These are phyloP conservation scores for Lophiotrema nucula DNA, from an alignment of 495 filamentous ascomycete genomes.

Conservation along the genomic window DNA sequence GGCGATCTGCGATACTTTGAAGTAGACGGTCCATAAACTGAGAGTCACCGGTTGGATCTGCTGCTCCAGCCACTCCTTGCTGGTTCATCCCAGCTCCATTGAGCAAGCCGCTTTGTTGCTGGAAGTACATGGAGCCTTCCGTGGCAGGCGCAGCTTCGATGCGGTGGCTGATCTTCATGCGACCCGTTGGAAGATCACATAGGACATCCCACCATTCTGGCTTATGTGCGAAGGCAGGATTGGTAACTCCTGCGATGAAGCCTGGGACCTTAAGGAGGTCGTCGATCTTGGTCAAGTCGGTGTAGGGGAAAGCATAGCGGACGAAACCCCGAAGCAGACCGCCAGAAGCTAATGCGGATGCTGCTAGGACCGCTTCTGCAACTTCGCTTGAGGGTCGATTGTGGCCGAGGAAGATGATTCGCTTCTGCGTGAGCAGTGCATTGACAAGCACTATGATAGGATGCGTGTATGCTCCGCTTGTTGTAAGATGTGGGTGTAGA, in stretches of 20 bases:
- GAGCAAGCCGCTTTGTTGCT: conserved; percentile 54
- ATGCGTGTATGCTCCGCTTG: conserved; percentile 75
- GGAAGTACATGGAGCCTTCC: conserved; percentile 79
- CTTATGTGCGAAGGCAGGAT: conserved; percentile 91
- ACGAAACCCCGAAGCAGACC: conserved; percentile 93
- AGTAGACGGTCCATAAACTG: conserved; percentile 86
- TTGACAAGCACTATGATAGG: conserved; percentile 76
- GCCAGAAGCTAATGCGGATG: conserved; percentile 91
- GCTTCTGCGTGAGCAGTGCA: conserved; percentile 90
- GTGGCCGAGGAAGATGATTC: conserved; percentile 92
- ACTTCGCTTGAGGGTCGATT: conserved; percentile 92
- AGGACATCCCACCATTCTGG: conserved; percentile 98
- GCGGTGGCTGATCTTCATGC: conserved; percentile 86
- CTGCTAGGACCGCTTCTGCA: conserved; percentile 89
- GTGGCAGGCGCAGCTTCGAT: conserved; percentile 76
- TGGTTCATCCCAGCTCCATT: conserved; percentile 20
- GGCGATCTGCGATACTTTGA: conserved; percentile 75
- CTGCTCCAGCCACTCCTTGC: conserved; percentile 33
- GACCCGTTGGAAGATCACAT: conserved; percentile 86
- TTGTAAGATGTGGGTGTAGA: conserved; percentile 89
- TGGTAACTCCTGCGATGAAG: conserved; percentile 97
- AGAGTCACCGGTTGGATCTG: conserved; percentile 81
- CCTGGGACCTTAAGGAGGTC: conserved; percentile 93
- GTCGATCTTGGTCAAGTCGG: conserved; percentile 95
- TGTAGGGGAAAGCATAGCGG: conserved; percentile 97